Percentiles rank a stretch among this genome's conserved stretches.
Conservation (phyloP, 1,284 basidiomycete species). For the Tranzscheliella williamsii region DNA sequence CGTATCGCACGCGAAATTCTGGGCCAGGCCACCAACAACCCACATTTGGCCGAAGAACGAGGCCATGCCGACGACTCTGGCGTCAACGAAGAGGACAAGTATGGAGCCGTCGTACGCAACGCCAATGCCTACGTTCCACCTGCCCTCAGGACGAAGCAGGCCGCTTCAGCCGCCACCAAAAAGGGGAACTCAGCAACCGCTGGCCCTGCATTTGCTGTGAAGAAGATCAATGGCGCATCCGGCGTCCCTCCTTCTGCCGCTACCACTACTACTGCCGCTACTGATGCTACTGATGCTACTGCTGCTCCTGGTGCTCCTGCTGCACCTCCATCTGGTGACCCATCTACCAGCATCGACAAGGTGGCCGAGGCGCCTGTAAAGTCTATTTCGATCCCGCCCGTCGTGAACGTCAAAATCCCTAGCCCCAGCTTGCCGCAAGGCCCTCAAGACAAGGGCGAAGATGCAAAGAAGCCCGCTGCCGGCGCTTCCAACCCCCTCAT, state of each 20-base stretch:
- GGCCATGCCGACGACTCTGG: conserved; percentile 73
- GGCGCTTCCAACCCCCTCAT: conserved; percentile 42
- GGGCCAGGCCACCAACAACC: conserved; percentile 67
- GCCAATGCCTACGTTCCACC: conserved; percentile 91
- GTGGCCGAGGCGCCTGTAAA: neutral
- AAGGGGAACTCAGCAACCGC: conserved; percentile 22
- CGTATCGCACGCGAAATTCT: conserved; percentile 88
- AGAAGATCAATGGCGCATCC: conserved; percentile 20
- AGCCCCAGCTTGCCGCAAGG: conserved; percentile 32
- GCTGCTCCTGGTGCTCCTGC: neutral
- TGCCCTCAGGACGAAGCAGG: conserved; percentile 69
- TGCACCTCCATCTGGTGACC: too few species aligned
- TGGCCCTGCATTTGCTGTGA: neutral
- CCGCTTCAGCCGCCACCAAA: conserved; percentile 41
- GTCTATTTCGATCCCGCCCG: conserved; percentile 6
- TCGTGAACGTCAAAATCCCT: conserved; percentile 38
- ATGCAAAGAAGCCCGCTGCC: conserved; percentile 15
- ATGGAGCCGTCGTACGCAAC: conserved; percentile 85
- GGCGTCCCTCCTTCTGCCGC: neutral
- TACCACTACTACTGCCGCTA: conserved; percentile 16
- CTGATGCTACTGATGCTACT: conserved; percentile 14
- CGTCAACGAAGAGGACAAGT: conserved; percentile 94
- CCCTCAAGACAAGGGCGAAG: neutral
- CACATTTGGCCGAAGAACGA: conserved; percentile 89
- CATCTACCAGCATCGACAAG: too few species aligned